A percentile compares a stretch with the other conserved stretches of the same genome.
Evolutionary conservation across 1,139 yeast species (phyloP).

Genomic region (Lodderomyces parapsilosis): DNA sequence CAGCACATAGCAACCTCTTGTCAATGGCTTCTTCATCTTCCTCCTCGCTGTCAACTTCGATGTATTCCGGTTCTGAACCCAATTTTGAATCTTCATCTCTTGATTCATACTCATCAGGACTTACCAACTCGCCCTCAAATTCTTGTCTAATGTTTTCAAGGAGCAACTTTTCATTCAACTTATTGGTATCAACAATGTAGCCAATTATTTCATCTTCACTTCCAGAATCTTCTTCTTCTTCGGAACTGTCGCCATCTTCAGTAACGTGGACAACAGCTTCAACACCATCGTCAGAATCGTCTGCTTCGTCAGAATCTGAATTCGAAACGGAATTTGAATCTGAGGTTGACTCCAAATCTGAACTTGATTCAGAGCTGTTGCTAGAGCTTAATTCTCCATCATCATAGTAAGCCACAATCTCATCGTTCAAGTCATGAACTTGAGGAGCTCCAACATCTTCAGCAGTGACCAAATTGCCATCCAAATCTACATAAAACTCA

Average conservation of each 20-base stretch:
- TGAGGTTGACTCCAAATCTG: conserved; percentile 10
- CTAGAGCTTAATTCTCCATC: conserved; percentile 15
- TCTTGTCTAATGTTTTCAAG: conserved; percentile 42
- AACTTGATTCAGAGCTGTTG: conserved; percentile 5
- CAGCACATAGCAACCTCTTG: conserved; percentile 40
- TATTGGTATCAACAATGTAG: conserved; percentile 19
- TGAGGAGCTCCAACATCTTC: conserved; percentile 30
- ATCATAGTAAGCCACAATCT: conserved; percentile 40
- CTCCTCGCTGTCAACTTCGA: conserved; percentile 29
- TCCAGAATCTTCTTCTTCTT: conserved; percentile 16
- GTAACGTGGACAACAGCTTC: conserved; percentile 1
- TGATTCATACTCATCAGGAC: conserved; percentile 30
- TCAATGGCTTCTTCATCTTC: conserved; percentile 33
- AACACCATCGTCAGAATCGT: conserved; percentile 11
- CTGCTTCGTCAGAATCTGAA: conserved; percentile 15
- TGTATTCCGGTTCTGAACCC: conserved; percentile 32
- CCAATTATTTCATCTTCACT: conserved; percentile 15
- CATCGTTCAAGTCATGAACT: conserved; percentile 41
- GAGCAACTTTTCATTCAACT: conserved; percentile 33
- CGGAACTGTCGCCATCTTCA: conserved; percentile 7
- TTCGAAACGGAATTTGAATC: conserved; percentile 13
- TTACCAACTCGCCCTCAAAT: conserved; percentile 34
- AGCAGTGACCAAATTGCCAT: conserved; percentile 37
- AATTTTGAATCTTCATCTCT: conserved; percentile 29
- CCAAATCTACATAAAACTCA: conserved; percentile 30